These are phyloP conservation scores for Phalaenopsis equestris DNA, from an alignment of 106 monocot species.

Conservation along the genomic window DNA sequence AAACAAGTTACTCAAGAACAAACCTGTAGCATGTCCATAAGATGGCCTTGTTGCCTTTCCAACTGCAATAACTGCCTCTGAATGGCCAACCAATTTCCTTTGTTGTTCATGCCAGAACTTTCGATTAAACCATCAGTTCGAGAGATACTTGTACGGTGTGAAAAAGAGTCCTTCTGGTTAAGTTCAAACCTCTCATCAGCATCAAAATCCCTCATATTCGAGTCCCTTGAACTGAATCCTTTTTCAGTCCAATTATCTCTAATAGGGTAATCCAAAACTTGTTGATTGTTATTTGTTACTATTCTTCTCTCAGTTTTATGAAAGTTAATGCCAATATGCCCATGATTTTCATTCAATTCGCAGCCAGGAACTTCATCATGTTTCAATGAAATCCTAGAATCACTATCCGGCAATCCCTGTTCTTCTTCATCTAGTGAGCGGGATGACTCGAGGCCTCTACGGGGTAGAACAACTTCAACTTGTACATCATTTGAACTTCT, in stretches of 20 bases:
- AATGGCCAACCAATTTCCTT: conserved; percentile 76
- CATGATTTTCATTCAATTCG: conserved; percentile 23
- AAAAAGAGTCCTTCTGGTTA: conserved; percentile 28
- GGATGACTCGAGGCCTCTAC: conserved; percentile 33
- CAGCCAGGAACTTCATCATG: conserved; percentile 10
- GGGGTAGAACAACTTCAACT: conserved; percentile 81
- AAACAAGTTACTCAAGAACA: conserved; percentile 3
- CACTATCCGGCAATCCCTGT: conserved; percentile 20
- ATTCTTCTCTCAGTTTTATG: conserved; percentile 24
- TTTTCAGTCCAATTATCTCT: conserved; percentile 52
- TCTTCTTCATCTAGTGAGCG: conserved; percentile 41
- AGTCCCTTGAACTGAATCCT: conserved; percentile 34
- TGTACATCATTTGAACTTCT: conserved; percentile 55
- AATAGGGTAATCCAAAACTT: conserved; percentile 29
- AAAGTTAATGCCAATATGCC: conserved; percentile 11
- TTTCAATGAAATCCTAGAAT: conserved; percentile 13
- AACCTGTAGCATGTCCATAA: conserved; percentile 98
- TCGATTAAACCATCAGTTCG: conserved; percentile 43
- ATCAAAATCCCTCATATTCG: conserved; percentile 40
- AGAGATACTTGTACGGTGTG: conserved; percentile 22
- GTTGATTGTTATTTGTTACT: conserved; percentile 17
- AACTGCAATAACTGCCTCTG: conserved; percentile 84
- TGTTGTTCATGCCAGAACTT: conserved; percentile 45
- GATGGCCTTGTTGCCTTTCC: conserved; percentile 85
- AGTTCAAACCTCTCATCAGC: conserved; percentile 43